Evolutionary conservation across 768 basidiomycete species (phyloP), one percentile per base, ranked within the genome.

Genomic region (Mycena epipterygia): DNA sequence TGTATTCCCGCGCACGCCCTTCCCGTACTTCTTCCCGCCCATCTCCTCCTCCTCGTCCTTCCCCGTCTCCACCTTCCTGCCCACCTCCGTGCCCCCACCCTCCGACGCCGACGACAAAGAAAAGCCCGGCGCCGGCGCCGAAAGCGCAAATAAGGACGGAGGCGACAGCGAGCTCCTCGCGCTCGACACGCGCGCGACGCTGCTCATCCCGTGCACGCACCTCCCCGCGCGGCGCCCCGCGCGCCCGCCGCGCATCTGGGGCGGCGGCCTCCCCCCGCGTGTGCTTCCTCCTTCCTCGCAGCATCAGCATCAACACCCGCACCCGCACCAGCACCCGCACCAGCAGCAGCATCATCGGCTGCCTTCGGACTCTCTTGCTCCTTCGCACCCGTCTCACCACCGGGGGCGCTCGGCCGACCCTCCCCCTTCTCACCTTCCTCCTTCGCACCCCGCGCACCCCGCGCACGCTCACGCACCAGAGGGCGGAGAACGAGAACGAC

Each of bases 221-320:
- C 76, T 87, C 30, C 87, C 87, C 0, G 74, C 79, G 6, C 68
- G 74, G 30, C 76, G 81, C 39, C 85, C 83, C 13, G 58, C 75
- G 14, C 82, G 79, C 14, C 1, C n/a, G 32, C 82, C 83, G 62
- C 81, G 83, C 8, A 76, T 87, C 21, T 87, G 87, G 87, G 86
- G 87, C 63, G 85, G 83, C 57, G 86, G 82, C 23, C 66, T 81
- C 11, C 49, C 49, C 21, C n/a, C n/a, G n/a, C n/a, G n/a, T n/a
- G n/a, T n/a, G n/a, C n/a, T n/a, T n/a, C n/a, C n/a, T n/a, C n/a
- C n/a, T n/a, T n/a, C n/a, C n/a, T n/a, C n/a, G n/a, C n/a, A n/a
- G n/a, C n/a, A n/a, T n/a, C n/a, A 8, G 29, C 53, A 48, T 17
- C n/a, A 3, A 9, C 42, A 19, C 37, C 8, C 49, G 35, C 42